Base-by-base conservation (phyloP, 345 rosid genomes). In the Brassica cretica region DNA sequence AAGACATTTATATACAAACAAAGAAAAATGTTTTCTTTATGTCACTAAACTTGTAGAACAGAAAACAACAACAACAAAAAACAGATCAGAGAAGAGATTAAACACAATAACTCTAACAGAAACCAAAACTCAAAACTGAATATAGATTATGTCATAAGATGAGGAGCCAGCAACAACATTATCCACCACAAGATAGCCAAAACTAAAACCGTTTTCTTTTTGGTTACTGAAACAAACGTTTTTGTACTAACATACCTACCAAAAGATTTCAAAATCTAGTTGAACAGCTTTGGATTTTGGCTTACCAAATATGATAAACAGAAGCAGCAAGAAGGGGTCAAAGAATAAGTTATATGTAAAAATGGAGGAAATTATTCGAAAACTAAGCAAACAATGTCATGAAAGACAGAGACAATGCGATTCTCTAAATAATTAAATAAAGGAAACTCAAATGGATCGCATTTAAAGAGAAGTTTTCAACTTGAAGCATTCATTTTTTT, bases 401-500 rank as follows among this genome's bases (percentile, higher is more conserved):
- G 46, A 61, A 3, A 4, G 68, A 64, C 56, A 60, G 18, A 46
- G 69, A 46, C 76, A 72, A 72, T 65, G 62, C 68, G 33, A 41
- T 66, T 15, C 53, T 78, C 35, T 53, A 66, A 55, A 37, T 24
- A 41, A 66, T 15, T 12, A 10, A 25, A 39, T 7, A 16, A 18
- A 7, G 35, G 1, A 10, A 8, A 59, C 60, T 15, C 29, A 41
- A 33, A 51, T 30, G 15, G 49, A 78, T 60, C n/a, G 21, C 7
- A 21, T 19, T 12, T 74, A 73, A 67, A 78, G 68, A 30, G 5
- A 78, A 56, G 53, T 37, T 39, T 16, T 35, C 73, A 73, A 15
- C 63, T 60, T 66, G 64, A 78, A 73, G 77, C 82, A 76, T 76
- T 67, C 68, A 24, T 14, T 8, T 67, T 64, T n/a, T 9, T 53